Percentiles rank a stretch among this genome's conserved stretches.
These are phyloP conservation scores for Quillaja saponaria DNA, from an alignment of 306 rosid species.

Conservation along the genomic window DNA sequence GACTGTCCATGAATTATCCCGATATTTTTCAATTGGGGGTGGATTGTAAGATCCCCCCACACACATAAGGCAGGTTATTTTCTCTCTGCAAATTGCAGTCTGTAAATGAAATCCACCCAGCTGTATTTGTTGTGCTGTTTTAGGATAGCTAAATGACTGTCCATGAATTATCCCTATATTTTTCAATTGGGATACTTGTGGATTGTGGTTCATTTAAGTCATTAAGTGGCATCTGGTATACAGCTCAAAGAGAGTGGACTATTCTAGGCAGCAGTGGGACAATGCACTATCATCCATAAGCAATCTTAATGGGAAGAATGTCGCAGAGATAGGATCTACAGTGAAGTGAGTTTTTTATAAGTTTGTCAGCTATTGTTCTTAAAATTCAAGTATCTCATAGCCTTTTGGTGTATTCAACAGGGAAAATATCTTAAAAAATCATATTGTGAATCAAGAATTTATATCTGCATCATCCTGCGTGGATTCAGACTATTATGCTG, in stretches of 20 bases:
- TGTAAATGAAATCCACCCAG: no score
- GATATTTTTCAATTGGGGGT: background rate
- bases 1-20: background rate
- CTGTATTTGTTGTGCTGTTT: background rate
- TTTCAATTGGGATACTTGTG: background rate
- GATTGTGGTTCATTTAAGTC: background rate
- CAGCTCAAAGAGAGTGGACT: slow-evolving; percentile 67
- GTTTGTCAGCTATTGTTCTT: background rate
- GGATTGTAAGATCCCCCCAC: no score
- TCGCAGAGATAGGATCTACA: slow-evolving; percentile 52
- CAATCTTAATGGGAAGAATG: slow-evolving; percentile 42
- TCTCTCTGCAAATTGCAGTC: no score
- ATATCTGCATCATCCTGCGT: slow-evolving; percentile 44
- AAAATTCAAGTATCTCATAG: slow-evolving; percentile 1
- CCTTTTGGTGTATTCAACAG: slow-evolving; percentile 42
- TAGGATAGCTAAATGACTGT: background rate
- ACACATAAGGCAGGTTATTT: background rate
- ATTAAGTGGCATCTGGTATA: slow-evolving; percentile 23
- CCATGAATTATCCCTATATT: background rate
- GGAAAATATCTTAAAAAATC: slow-evolving; percentile 45
- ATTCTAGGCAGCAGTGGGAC: slow-evolving; percentile 67
- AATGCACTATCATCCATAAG: slow-evolving; percentile 46
- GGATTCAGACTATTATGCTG: slow-evolving; percentile 53
- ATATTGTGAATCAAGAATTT: slow-evolving; percentile 49
- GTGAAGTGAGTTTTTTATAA: slow-evolving; percentile 58